phyloP scores from a whole-genome alignment of 768 basidiomycete genomes.

The Termitomyces sp. region DNA sequence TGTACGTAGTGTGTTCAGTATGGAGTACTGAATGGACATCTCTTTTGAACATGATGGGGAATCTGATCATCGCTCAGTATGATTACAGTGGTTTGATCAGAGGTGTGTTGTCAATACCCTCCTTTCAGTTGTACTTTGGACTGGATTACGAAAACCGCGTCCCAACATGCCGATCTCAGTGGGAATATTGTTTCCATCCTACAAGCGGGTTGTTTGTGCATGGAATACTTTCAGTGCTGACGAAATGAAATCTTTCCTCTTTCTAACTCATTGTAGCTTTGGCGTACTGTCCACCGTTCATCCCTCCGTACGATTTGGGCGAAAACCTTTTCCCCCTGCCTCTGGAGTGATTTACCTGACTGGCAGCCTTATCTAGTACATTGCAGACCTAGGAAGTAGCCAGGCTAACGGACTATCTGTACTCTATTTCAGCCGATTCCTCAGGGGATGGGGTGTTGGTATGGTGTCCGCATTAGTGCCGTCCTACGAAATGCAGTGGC shows the following conservation, averaged over 20 bases:
- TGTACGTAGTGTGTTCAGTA: conserved; percentile 17
- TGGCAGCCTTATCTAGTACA: conserved; percentile 40
- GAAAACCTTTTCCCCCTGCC: conserved; percentile 36
- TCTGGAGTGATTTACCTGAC: conserved; percentile 42
- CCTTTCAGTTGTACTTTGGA: conserved; percentile 45
- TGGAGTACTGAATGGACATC: neutral
- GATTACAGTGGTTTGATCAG: conserved; percentile 34
- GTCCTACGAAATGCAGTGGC: conserved; percentile 24
- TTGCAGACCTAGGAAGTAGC: conserved; percentile 35
- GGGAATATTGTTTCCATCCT: conserved; percentile 50
- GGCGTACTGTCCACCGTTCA: conserved; percentile 37
- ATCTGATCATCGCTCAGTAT: neutral
- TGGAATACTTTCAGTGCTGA: too few relatives aligned
- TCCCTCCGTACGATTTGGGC: conserved; percentile 36
- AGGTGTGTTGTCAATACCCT: conserved; percentile 37
- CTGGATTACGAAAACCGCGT: conserved; percentile 29
- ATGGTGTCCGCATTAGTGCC: conserved; percentile 45
- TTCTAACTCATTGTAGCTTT: conserved; percentile 24
- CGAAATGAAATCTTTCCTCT: neutral
- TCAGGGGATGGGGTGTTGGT: conserved; percentile 58
- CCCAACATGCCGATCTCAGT: conserved; percentile 33
- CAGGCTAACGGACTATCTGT: conserved; percentile 27
- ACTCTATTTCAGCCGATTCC: conserved; percentile 45
- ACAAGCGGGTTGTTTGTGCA: conserved; percentile 45
- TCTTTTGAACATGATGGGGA: neutral